phyloP scores from a whole-genome alignment of 257 asterid species.

The Solanum ossicruentum region DNA sequence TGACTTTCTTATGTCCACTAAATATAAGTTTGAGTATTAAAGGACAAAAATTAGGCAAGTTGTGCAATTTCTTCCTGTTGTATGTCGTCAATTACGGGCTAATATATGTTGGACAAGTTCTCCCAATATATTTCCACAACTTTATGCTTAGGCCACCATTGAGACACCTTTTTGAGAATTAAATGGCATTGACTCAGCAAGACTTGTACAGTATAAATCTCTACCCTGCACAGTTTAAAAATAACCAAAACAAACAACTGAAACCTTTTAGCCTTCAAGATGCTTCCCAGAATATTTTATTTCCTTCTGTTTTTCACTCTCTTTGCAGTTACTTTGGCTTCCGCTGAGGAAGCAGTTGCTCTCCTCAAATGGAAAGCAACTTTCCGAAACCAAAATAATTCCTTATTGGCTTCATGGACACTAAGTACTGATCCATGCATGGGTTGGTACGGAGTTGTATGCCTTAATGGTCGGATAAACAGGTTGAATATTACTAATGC shows the following conservation, averaged over 20 bases:
- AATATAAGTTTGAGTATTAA: too few species aligned
- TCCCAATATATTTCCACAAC: neutral
- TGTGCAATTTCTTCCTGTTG: neutral
- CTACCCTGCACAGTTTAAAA: neutral
- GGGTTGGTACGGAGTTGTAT: slow-evolving; percentile 10
- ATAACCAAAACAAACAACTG: neutral
- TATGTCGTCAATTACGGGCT: neutral
- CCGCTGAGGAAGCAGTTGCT: slow-evolving; percentile 2
- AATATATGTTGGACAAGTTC: neutral
- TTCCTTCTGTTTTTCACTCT: neutral
- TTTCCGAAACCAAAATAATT: neutral
- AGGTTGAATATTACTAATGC: neutral
- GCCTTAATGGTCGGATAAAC: neutral
- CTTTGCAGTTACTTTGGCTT: neutral
- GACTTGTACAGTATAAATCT: neutral
- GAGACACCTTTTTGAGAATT: neutral
- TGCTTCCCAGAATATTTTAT: neutral
- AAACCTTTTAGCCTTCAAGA: neutral
- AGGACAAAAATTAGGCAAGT: neutral
- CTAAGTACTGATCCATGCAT: neutral
- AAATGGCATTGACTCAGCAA: neutral
- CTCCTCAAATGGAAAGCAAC: slow-evolving; percentile 8
- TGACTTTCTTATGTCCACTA: too few species aligned
- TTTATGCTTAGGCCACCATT: too few species aligned
- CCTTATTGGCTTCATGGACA: slow-evolving; percentile 3